Base-by-base conservation (phyloP, 176 grass and related monocot genomes). In the Pharus latifolius region DNA sequence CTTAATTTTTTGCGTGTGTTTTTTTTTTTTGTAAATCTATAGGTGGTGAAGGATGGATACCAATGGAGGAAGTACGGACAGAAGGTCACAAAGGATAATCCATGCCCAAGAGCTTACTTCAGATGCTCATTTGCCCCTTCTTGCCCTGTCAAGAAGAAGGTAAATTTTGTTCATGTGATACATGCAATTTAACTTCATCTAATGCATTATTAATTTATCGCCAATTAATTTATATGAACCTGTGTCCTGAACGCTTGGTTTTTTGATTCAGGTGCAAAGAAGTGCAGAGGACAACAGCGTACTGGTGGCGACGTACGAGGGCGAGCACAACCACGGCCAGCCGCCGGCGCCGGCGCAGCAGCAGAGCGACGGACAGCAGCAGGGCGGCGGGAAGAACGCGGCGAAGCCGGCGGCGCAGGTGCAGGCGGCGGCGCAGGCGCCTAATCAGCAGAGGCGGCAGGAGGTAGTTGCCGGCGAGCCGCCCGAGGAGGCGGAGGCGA, bases 11-110 rank as follows among this genome's bases (percentile, higher is more conserved):
- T n/a, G n/a, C n/a, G n/a, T n/a, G n/a, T n/a, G n/a, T n/a, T n/a
- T n/a, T n/a, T n/a, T 65, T 19, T 40, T 55, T 35, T 23, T 49
- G 43, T 9, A 2, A 37, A 14, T 10, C 6, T 40, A 72, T 15
- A 88, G 86, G 65, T 92, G 16, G 92, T 96, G 3, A 96, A 84
- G 53, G 93, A 97, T 75, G 93, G 86, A 1, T 92, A 85, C 69
- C 93, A 97, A 59, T 97, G 93, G 93, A 67, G 89, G 58, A 97
- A 97, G 71, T 97, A 97, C 50, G 93, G 93, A 0, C 93, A 97
- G 67, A 97, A 97, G 79, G 93, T 97, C 5, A 97, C 93, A 42
- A 90, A 83, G 63, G 93, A 97, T 70, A 97, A 97, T 67, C 93
- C 93, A 8, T 92, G 77, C 60, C 93, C 93, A 10, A 43, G 93